phyloP scores from a whole-genome alignment of 257 asterid species.

The Marsdenia floribunda region DNA sequence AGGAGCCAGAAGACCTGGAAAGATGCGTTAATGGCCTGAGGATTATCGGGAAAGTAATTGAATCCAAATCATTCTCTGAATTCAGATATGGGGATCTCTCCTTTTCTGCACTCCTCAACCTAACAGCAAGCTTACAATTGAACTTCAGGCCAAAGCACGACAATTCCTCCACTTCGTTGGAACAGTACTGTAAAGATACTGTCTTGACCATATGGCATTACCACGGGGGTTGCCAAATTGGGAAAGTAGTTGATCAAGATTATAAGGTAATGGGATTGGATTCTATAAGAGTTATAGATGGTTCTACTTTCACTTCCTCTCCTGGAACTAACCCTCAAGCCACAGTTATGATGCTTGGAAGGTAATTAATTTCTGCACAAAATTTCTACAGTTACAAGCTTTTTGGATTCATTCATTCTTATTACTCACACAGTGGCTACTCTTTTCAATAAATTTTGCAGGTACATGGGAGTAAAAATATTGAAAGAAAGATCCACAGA shows the following conservation, averaged over 20 bases:
- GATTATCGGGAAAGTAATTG: slow-evolving; percentile 49
- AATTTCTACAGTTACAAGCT: too few species aligned
- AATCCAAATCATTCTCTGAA: slow-evolving; percentile 47
- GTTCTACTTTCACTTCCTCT: slow-evolving; percentile 65
- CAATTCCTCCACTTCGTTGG: slow-evolving; percentile 53
- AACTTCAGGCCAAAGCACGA: slow-evolving; percentile 61
- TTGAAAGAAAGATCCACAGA: background rate
- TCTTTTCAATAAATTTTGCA: background rate
- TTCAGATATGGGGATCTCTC: slow-evolving; percentile 46
- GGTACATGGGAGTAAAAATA: background rate
- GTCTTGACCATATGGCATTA: slow-evolving; percentile 95
- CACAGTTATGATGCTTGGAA: slow-evolving; percentile 86
- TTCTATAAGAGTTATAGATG: slow-evolving; percentile 63
- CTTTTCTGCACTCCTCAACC: slow-evolving; percentile 47
- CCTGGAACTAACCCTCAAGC: slow-evolving; percentile 96
- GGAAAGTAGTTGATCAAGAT: slow-evolving; percentile 57
- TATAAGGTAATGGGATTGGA: slow-evolving; percentile 56
- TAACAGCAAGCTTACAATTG: slow-evolving; percentile 54
- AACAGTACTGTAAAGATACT: slow-evolving; percentile 74
- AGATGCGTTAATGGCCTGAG: slow-evolving; percentile 61
- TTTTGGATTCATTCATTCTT: too few species aligned
- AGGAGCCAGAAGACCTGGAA: slow-evolving; percentile 47
- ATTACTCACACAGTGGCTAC: too few species aligned
- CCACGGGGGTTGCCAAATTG: slow-evolving; percentile 80
- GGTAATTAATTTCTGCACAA: slow-evolving; percentile 34